These are phyloP conservation scores for Chenopodium quinoa DNA, from an alignment of 148 eudicot species.

Conservation along the genomic window DNA sequence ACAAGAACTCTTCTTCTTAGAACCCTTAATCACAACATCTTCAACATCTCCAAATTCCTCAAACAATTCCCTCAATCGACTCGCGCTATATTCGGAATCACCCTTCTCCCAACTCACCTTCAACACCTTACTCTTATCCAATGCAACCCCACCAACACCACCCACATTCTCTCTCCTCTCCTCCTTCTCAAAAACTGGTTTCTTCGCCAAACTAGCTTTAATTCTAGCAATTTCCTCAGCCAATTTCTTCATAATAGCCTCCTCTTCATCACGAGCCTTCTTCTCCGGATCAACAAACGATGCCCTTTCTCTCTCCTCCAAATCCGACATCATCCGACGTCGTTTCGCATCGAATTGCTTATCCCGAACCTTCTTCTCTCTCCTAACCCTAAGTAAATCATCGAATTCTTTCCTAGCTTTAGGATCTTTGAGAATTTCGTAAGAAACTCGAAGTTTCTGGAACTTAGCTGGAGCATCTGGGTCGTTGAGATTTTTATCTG, in stretches of 20 bases:
- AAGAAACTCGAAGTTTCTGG: constrained; percentile 52
- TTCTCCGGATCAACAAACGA: constrained; percentile 31
- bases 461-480: constrained; percentile 60
- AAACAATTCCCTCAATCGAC: constrained; percentile 45
- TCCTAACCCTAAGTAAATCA: constrained; percentile 48
- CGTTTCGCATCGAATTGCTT: constrained; percentile 53
- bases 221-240: constrained; percentile 58
- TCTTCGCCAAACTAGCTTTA: constrained; percentile 46
- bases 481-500: constrained; percentile 62
- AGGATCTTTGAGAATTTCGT: constrained; percentile 56
- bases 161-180: constrained; percentile 3
- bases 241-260: constrained; percentile 47
- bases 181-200: constrained; percentile 5
- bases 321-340: constrained; percentile 61
- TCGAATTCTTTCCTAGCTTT: constrained; percentile 57
- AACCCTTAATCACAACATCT: constrained; percentile 57
- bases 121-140: constrained; percentile 52
- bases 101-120: constrained; percentile 69
- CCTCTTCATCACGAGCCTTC: constrained; percentile 53
- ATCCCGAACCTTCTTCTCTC: constrained; percentile 42
- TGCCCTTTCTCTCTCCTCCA: constrained; percentile 58
- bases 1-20: constrained; percentile 47
- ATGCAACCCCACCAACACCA: constrained; percentile 16
- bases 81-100: constrained; percentile 50
- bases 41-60: constrained; percentile 58